Percentiles rank a stretch among this genome's conserved stretches.
phyloP scores from a whole-genome alignment of 148 eudicot species.

The Rhododendron kiyosumense region DNA sequence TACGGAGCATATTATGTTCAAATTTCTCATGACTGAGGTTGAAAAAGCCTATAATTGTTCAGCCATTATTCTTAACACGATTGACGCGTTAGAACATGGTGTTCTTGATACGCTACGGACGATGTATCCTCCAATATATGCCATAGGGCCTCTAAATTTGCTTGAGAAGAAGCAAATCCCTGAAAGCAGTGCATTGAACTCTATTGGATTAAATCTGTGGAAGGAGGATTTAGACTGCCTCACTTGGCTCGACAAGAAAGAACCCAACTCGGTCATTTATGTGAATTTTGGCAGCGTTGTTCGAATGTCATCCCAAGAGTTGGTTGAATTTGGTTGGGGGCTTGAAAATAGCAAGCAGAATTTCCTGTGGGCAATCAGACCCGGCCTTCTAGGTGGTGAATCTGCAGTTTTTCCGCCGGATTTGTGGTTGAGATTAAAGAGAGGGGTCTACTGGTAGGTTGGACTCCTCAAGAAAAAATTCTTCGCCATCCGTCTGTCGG shows the following conservation, averaged over 20 bases:
- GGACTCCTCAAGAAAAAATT: slow-evolving; percentile 35
- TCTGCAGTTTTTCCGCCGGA: slow-evolving; percentile 23
- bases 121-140: slow-evolving; percentile 15
- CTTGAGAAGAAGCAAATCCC: background rate
- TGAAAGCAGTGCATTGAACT: background rate
- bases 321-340: slow-evolving; percentile 35
- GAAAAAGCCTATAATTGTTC: slow-evolving; percentile 12
- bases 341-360: slow-evolving; percentile 27
- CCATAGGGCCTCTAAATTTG: slow-evolving; percentile 26
- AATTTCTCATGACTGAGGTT: background rate
- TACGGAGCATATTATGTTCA: slow-evolving; percentile 16
- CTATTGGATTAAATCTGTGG: slow-evolving; percentile 25
- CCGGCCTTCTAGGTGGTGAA: slow-evolving; percentile 23
- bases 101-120: slow-evolving; percentile 9
- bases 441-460: slow-evolving; percentile 27
- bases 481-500: slow-evolving; percentile 27
- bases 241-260: slow-evolving; percentile 24
- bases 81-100: slow-evolving; percentile 12
- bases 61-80: slow-evolving; percentile 22
- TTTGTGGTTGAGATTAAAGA: slow-evolving; percentile 21
- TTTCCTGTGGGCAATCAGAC: slow-evolving; percentile 35
- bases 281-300: slow-evolving; percentile 33
- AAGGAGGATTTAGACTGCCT: slow-evolving; percentile 24
- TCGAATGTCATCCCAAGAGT: slow-evolving; percentile 14
- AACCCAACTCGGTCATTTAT: slow-evolving; percentile 23